Conservation (phyloP, 345 rosid genomes). For the Lepidium aucheri region DNA sequence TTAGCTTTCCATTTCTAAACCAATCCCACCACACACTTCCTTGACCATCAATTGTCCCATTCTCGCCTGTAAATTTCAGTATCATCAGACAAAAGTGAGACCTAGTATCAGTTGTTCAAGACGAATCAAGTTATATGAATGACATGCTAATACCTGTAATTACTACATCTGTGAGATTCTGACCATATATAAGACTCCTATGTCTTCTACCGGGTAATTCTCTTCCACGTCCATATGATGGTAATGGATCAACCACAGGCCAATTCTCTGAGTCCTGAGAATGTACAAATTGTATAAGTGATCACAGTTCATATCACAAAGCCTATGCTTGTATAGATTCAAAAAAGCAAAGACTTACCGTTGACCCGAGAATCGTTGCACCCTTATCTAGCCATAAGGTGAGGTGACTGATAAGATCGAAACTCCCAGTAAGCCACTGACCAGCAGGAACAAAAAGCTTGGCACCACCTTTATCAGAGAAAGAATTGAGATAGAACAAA, state of each 20-base stretch:
- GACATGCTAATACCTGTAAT: constrained; percentile 60
- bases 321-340: neutral
- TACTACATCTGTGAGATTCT: constrained; percentile 79
- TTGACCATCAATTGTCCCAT: constrained; percentile 95
- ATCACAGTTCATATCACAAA: neutral
- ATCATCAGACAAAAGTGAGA: neutral
- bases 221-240: constrained; percentile 95
- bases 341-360: constrained; percentile 35
- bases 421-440: constrained; percentile 96
- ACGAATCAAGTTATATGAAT: no score
- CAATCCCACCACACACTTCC: constrained; percentile 90
- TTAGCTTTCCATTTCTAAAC: constrained; percentile 55
- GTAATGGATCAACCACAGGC: constrained; percentile 93
- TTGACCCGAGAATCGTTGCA: constrained; percentile 92
- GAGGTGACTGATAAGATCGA: constrained; percentile 89
- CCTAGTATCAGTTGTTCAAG: neutral
- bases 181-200: constrained; percentile 85
- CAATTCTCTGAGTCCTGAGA: constrained; percentile 64
- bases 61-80: constrained; percentile 51
- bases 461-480: constrained; percentile 96
- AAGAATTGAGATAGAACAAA: constrained; percentile 92
- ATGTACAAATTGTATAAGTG: neutral
- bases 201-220: constrained; percentile 87
- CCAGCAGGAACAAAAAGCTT: constrained; percentile 96
- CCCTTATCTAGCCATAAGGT: constrained; percentile 84